Evolutionary conservation across 2,329 filamentous ascomycete genomes (phyloP), one percentile per base, ranked within the genome.

Genomic region (Phoma sp.): DNA sequence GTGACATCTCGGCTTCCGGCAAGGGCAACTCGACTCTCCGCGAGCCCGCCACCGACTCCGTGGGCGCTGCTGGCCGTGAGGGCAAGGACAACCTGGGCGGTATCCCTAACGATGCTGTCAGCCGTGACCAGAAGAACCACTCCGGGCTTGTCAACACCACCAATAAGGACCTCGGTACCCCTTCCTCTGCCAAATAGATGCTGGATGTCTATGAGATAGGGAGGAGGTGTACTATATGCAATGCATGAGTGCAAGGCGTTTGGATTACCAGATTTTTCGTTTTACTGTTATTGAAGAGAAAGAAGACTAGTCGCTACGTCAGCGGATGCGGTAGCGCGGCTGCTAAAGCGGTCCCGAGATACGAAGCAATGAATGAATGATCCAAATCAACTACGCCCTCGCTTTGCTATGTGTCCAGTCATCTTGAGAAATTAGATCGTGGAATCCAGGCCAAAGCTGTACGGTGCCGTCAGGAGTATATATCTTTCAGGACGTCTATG

Each of bases 101-200:
- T 2, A 74, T 84, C 22, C 85, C 86, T 14, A 83, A 83, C 69
- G 87, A 89, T 72, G 85, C 85, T 40, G 77, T 78, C n/a, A 72
- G 78, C 13, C 75, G 78, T 45, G 83, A 79, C 60, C 65, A 70
- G 47, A 78, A 76, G 72, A 49, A 75, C 50, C 75, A 77, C 64
- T 43, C 63, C n/a, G 74, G 73, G 22, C 64, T 79, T 29, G 72
- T 58, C 48, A 60, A 79, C 43, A 82, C 78, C 22, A 75, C 75
- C 10, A 36, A 46, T 24, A 32, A 47, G 49, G 35, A 51, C 53
- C 52, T 27, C 7, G 53, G 48, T 4, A 52, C 48, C 9, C 53
- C 48, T 14, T 33, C 48, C 23, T 39, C 30, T 5, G 43, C 53
- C 7, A 35, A 38, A 36, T 52, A 56, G 39, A 49, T 35, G 27